Conservation (phyloP, 345 rosid species). For the Citrus hindsii region DNA sequence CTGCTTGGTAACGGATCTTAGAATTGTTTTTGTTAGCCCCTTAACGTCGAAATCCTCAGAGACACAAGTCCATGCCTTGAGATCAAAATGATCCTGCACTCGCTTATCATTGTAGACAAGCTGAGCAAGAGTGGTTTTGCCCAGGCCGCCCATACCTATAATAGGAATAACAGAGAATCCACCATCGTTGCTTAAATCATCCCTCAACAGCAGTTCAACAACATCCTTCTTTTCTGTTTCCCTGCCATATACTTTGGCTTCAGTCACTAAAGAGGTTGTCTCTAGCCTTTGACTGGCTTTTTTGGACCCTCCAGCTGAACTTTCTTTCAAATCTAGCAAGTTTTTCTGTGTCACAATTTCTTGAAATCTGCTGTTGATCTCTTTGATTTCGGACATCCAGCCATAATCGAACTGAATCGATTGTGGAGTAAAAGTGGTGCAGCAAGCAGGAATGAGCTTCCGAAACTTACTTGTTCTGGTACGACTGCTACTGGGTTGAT, state of each 20-base stretch:
- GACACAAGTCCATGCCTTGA: conserved; percentile 13
- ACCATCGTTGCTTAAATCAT: background rate
- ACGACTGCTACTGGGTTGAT: background rate
- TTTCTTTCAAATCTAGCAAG: background rate
- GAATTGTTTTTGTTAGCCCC: background rate
- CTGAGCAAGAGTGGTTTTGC: conserved; percentile 22
- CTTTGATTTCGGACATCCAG: background rate
- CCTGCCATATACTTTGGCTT: conserved; percentile 20
- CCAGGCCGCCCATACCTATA: conserved; percentile 17
- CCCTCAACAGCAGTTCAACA: background rate
- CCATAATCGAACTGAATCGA: background rate
- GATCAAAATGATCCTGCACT: background rate
- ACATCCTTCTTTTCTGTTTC: conserved; percentile 8
- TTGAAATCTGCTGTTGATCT: background rate
- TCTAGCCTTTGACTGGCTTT: background rate
- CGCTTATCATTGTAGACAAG: conserved; percentile 1
- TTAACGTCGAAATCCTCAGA: background rate
- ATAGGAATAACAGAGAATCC: conserved; percentile 14
- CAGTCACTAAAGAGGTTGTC: conserved; percentile 8
- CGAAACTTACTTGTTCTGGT: background rate
- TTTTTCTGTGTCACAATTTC: background rate
- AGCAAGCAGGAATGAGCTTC: background rate
- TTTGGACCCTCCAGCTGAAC: background rate
- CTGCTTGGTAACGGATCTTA: rapidly evolving
- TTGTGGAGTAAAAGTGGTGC: background rate